These are phyloP conservation scores for Phialocephala sp. DNA, from an alignment of 2,329 filamentous ascomycete species.

Conservation along the genomic window DNA sequence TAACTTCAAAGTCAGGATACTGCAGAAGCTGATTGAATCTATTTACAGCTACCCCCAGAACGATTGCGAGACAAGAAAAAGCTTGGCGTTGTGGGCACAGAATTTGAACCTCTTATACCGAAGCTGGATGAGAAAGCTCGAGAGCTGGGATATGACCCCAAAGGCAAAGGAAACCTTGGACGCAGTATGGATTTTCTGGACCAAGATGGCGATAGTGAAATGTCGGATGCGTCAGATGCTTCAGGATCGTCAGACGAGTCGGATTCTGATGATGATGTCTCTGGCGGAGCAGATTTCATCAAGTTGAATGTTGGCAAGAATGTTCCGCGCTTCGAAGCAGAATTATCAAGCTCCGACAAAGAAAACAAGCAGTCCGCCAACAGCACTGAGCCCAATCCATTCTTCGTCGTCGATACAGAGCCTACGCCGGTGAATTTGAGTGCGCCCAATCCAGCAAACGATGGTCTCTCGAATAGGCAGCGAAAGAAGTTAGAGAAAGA, in stretches of 20 bases:
- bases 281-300: slow-evolving; percentile 19
- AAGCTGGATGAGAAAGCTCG: slow-evolving; percentile 30
- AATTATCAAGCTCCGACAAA: neutral
- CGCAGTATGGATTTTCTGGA: slow-evolving; percentile 16
- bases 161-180: slow-evolving; percentile 22
- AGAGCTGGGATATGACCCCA: slow-evolving; percentile 21
- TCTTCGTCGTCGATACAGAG: slow-evolving; percentile 37
- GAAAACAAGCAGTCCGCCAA: slow-evolving; percentile 6
- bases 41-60: slow-evolving; percentile 26
- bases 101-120: slow-evolving; percentile 28
- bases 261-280: slow-evolving; percentile 17
- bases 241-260: slow-evolving; percentile 18
- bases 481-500: slow-evolving; percentile 41
- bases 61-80: slow-evolving; percentile 33
- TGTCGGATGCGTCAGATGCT: slow-evolving; percentile 24
- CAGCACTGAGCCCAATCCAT: slow-evolving; percentile 31
- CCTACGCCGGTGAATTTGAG: slow-evolving; percentile 33
- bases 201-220: slow-evolving; percentile 29
- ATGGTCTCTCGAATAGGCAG: slow-evolving; percentile 26
- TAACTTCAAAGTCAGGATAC: neutral
- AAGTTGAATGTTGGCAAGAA: slow-evolving; percentile 20
- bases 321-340: no score
- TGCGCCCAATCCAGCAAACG: slow-evolving; percentile 15
- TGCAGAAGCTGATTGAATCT: slow-evolving; percentile 11
- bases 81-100: slow-evolving; percentile 31